A percentile compares a stretch with the other conserved stretches of the same genome.
Conservation (phyloP, 1,284 basidiomycete species). For the Sporisorium sorghi region DNA sequence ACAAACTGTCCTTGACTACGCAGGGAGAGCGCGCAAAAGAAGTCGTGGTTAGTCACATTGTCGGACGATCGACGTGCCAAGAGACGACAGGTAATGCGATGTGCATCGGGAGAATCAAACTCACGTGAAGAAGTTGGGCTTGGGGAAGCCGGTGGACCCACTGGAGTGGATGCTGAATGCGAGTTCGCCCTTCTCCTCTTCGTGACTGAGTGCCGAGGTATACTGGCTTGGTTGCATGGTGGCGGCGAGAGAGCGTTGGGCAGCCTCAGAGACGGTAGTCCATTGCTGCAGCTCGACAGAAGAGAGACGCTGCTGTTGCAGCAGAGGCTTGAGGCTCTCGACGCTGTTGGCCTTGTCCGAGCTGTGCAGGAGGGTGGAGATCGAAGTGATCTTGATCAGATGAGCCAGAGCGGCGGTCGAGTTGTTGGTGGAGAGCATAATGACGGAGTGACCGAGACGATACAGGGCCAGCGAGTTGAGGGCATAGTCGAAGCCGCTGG, state of each 20-base stretch:
- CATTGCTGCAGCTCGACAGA: neutral
- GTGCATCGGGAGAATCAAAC: neutral
- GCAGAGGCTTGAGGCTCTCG: neutral
- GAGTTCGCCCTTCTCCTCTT: slow-evolving; percentile 2
- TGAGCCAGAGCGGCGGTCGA: slow-evolving; percentile 34
- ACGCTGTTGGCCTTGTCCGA: neutral
- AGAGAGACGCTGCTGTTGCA: neutral
- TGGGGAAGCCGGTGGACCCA: slow-evolving; percentile 44
- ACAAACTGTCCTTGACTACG: neutral
- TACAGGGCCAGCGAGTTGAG: slow-evolving; percentile 19
- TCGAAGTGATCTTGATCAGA: slow-evolving; percentile 24
- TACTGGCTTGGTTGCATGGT: neutral
- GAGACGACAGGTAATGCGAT: neutral
- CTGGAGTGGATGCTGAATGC: slow-evolving; percentile 30
- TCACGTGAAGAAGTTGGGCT: slow-evolving; percentile 20
- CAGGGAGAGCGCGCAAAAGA: neutral
- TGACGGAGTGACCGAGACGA: slow-evolving; percentile 23
- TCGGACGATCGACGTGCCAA: neutral
- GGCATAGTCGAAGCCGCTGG: slow-evolving; percentile 23
- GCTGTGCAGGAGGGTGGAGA: slow-evolving; percentile 12
- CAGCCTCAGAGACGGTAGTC: slow-evolving; percentile 2
- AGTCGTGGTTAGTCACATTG: neutral
- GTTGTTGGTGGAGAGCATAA: slow-evolving; percentile 41
- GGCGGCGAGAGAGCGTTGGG: neutral
- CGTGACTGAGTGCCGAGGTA: slow-evolving; percentile 7